Conservation (phyloP, 1,284 basidiomycete genomes). For the Schizopora paradoxa region DNA sequence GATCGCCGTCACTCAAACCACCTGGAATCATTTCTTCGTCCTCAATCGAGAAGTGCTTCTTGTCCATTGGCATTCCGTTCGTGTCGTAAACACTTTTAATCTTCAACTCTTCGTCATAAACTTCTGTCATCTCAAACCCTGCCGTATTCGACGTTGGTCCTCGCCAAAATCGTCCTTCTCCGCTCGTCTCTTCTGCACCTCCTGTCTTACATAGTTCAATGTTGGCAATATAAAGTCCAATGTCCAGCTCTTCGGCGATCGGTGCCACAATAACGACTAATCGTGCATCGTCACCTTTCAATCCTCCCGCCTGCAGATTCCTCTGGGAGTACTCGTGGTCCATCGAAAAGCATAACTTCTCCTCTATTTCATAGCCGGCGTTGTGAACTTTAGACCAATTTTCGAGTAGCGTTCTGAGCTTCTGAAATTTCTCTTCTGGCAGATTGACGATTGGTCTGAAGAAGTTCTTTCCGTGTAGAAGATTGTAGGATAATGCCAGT, state of each 20-base stretch:
- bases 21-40: slow-evolving; percentile 15
- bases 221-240: slow-evolving; percentile 33
- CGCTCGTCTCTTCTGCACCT: no score
- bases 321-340: slow-evolving; percentile 26
- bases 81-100: no score
- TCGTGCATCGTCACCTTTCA: slow-evolving; percentile 27
- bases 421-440: slow-evolving; percentile 14
- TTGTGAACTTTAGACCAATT: slow-evolving; percentile 27
- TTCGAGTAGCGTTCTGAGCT: slow-evolving; percentile 26
- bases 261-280: slow-evolving; percentile 18
- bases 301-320: slow-evolving; percentile 19
- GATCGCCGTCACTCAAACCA: slow-evolving; percentile 27
- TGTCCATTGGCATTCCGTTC: slow-evolving; percentile 22
- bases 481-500: slow-evolving; percentile 42
- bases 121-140: slow-evolving; percentile 22
- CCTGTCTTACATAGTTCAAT: slow-evolving; percentile 30
- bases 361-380: slow-evolving; percentile 22
- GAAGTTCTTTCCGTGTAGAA: slow-evolving; percentile 13
- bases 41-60: slow-evolving; percentile 30
- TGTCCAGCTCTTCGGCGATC: slow-evolving; percentile 18
- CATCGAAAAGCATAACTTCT: no score
- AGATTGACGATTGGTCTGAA: slow-evolving; percentile 24
- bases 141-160: slow-evolving; percentile 16
- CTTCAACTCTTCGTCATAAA: no score
- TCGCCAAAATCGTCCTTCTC: slow-evolving; percentile 27